phyloP scores from a whole-genome alignment of 768 basidiomycete species.

The Lactifluus hygrophoroides region DNA sequence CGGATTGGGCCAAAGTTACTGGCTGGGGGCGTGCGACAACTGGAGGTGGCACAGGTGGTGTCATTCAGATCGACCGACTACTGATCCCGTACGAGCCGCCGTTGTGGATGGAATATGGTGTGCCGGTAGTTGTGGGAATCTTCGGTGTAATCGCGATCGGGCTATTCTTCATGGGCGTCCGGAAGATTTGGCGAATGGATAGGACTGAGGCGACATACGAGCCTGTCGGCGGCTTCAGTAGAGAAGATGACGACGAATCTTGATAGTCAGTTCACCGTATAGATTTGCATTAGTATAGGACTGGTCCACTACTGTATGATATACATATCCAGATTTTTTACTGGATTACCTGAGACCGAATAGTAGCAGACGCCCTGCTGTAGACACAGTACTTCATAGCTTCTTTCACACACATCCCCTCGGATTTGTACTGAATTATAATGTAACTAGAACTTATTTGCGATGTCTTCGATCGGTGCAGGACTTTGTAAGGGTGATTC shows the following conservation, averaged over 20 bases:
- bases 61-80: conserved; percentile 78
- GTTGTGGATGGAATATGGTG: conserved; percentile 75
- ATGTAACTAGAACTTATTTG: too few relatives aligned
- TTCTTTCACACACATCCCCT: too few relatives aligned
- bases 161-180: conserved; percentile 64
- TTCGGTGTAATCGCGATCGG: conserved; percentile 55
- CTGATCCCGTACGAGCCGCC: conserved; percentile 79
- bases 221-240: conserved; percentile 73
- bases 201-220: conserved; percentile 84
- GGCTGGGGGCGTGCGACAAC: conserved; percentile 74
- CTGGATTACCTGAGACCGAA: neutral
- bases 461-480: too few relatives aligned
- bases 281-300: conserved; percentile 2
- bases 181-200: conserved; percentile 62
- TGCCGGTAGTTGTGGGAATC: conserved; percentile 51
- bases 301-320: conserved; percentile 2
- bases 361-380: too few relatives aligned
- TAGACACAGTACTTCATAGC: neutral
- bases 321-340: neutral
- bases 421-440: too few relatives aligned
- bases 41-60: conserved; percentile 70
- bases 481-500: too few relatives aligned
- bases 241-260: conserved; percentile 40
- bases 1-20: conserved; percentile 57
- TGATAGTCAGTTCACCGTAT: conserved; percentile 4